phyloP scores from a whole-genome alignment of 441 rosid genomes.

The Populus hybrid region DNA sequence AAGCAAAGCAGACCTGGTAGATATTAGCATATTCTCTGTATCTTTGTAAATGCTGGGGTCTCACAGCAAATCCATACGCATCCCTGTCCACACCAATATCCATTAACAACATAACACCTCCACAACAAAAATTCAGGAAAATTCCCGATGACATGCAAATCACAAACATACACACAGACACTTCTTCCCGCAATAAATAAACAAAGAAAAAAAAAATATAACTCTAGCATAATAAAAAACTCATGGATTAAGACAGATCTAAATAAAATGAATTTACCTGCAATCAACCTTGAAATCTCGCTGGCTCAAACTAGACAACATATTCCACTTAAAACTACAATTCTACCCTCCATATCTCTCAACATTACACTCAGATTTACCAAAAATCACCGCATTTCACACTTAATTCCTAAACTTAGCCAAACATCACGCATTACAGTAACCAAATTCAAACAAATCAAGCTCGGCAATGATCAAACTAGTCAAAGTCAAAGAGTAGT shows the following conservation, averaged over 20 bases:
- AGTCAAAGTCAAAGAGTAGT: background rate
- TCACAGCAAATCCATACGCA: slow-evolving; percentile 95
- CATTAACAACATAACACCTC: slow-evolving; percentile 13
- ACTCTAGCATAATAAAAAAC: background rate
- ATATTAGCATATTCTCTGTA: slow-evolving; percentile 92
- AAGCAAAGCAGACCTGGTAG: slow-evolving; percentile 63
- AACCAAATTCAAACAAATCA: slow-evolving; percentile 1
- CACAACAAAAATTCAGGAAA: background rate
- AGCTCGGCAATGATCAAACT: background rate
- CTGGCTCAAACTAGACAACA: slow-evolving; percentile 24
- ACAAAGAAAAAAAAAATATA: background rate
- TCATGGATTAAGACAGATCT: slow-evolving; percentile 2
- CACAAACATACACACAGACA: background rate
- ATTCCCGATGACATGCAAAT: background rate
- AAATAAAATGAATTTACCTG: slow-evolving; percentile 10
- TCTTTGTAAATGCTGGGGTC: slow-evolving; percentile 97
- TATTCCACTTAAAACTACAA: slow-evolving; percentile 14
- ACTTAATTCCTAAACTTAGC: slow-evolving; percentile 12
- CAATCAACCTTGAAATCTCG: slow-evolving; percentile 27
- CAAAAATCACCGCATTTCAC: slow-evolving; percentile 8
- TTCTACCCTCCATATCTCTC: slow-evolving; percentile 18
- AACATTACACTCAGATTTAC: slow-evolving; percentile 18
- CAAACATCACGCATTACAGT: background rate
- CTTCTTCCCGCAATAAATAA: background rate
- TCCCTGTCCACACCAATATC: slow-evolving; percentile 58